Conservation (phyloP, 768 basidiomycete species). For the Termitomyces sp. region DNA sequence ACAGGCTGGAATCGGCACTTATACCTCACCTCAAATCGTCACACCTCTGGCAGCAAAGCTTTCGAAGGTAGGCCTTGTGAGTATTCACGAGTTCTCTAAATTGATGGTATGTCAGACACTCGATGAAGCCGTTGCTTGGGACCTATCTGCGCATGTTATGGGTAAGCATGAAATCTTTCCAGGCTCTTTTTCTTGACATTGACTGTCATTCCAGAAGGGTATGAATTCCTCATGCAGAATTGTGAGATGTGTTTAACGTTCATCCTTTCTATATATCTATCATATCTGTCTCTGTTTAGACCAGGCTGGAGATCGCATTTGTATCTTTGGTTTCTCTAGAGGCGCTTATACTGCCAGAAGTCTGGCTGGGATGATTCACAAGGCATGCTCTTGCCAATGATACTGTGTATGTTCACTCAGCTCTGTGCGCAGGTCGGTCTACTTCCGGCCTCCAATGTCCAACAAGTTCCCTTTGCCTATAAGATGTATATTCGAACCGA, state of each 20-base stretch:
- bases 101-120: conserved; percentile 19
- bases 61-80: conserved; percentile 16
- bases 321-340: conserved; percentile 47
- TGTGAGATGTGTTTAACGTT: conserved; percentile 23
- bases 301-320: conserved; percentile 46
- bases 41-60: conserved; percentile 37
- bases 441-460: conserved; percentile 42
- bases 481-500: conserved; percentile 38
- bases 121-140: conserved; percentile 41
- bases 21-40: conserved; percentile 43
- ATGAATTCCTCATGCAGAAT: conserved; percentile 56
- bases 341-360: conserved; percentile 49
- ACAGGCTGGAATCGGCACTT: conserved; percentile 55
- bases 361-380: conserved; percentile 39
- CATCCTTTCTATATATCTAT: neutral
- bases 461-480: conserved; percentile 60
- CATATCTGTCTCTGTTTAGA: conserved; percentile 21
- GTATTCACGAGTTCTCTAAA: neutral
- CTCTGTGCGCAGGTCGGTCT: conserved; percentile 39
- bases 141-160: conserved; percentile 48
- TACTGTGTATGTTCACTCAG: neutral
- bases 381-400: conserved; percentile 31
- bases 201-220: conserved; percentile 32
- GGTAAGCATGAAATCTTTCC: conserved; percentile 13
- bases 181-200: neutral